Evolutionary conservation across 2,329 filamentous ascomycete genomes (phyloP), one percentile per base, ranked within the genome.

Genomic region (Truncatella angustata): DNA sequence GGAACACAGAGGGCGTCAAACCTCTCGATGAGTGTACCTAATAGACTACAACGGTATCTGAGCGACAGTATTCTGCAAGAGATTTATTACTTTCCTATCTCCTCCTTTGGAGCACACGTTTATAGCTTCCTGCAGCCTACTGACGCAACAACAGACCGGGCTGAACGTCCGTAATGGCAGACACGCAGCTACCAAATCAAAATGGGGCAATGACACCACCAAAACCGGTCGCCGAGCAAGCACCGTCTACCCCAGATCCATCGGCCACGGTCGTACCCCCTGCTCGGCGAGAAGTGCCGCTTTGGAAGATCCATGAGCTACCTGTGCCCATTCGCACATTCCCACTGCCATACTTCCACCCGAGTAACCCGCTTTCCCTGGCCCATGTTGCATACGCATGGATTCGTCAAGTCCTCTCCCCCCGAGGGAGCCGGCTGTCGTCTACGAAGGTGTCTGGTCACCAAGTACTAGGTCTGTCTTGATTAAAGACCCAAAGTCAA

Each of bases 21-120:
- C 66, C 75, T n/a, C 81, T 82, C 80, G 59, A 73, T 87, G 84
- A 78, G 73, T 73, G 81, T 74, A 79, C 76, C 76, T 80, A 79
- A 86, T 87, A 88, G 89, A 94, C 90, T 94, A 94, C 89, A 93
- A 94, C 90, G 90, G 90, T 94, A 94, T 94, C 90, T 94, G 90
- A 94, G 81, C 80, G 77, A 77, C 70, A 64, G 54, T 57, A 68
- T 48, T 53, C 62, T 52, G 58, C 52, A 21, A 50, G 48, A 46
- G 54, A 56, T 59, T 60, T 50, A 49, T 50, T 20, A 30, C 26
- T 46, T 28, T 16, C 5, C 43, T 30, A 6, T 10, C 16, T 16
- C 43, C 12, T 14, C 12, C 7, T 23, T 21, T n/a, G 3, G 20
- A 18, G 43, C 26, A 28, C 14, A 14, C 5, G n/a, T n/a, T n/a